Percentiles rank a stretch among this genome's conserved stretches.
Conservation (phyloP, 2,329 filamentous ascomycete genomes). For the Colletotrichum noveboracense region DNA sequence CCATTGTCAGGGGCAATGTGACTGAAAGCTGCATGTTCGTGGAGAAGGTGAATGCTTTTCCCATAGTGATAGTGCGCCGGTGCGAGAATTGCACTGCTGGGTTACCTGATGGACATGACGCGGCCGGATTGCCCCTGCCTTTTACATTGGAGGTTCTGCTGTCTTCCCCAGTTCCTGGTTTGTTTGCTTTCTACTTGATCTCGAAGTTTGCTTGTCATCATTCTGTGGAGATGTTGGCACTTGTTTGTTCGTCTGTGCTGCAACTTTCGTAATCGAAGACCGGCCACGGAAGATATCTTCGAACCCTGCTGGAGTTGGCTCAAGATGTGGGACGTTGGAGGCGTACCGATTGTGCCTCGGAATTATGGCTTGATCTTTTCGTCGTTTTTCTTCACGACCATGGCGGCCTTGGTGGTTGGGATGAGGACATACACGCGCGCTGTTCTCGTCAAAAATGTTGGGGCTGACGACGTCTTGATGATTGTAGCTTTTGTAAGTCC, state of each 20-base stretch:
- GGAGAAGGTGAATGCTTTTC: neutral
- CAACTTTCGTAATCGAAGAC: neutral
- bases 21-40: neutral
- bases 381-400: conserved; percentile 22
- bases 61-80: neutral
- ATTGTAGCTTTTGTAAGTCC: conserved; percentile 16
- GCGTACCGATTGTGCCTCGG: conserved; percentile 16
- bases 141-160: neutral
- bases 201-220: neutral
- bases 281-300: neutral
- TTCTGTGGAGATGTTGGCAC: neutral
- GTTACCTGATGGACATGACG: too few species aligned
- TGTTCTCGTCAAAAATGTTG: conserved; percentile 14
- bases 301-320: neutral
- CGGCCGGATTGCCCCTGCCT: neutral
- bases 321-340: conserved; percentile 20
- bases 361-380: conserved; percentile 23
- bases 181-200: neutral
- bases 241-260: neutral
- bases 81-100: neutral
- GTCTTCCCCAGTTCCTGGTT: neutral
- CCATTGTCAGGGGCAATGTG: neutral
- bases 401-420: conserved; percentile 16
- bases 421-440: conserved; percentile 19
- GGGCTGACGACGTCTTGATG: conserved; percentile 15